phyloP scores from a whole-genome alignment of 2,329 filamentous ascomycete genomes.

The Colletotrichum tanaceti region DNA sequence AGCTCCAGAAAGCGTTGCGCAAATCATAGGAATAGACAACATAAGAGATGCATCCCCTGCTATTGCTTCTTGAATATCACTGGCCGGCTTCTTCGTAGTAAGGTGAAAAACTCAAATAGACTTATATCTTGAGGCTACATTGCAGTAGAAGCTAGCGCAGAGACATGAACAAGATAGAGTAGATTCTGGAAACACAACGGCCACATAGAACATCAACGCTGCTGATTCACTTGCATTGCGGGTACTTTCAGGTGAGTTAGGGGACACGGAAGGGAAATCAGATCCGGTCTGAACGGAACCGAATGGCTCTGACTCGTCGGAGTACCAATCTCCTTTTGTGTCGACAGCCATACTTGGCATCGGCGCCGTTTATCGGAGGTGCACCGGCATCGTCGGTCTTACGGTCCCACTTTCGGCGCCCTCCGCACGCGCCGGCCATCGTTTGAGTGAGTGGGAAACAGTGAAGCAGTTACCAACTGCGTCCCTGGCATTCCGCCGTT shows the following conservation, averaged over 20 bases:
- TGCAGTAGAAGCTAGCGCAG: not conserved
- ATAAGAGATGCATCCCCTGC: no score
- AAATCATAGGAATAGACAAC: no score
- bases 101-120: no score
- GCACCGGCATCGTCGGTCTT: not conserved
- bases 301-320: not conserved
- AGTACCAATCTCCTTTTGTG: not conserved
- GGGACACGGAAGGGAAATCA: no score
- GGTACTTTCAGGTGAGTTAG: no score
- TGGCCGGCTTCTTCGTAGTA: no score
- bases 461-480: not conserved
- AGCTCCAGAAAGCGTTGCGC: no score
- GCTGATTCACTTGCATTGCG: no score
- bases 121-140: no score
- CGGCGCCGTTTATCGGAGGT: not conserved
- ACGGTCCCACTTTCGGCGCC: not conserved
- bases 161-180: not conserved
- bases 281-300: no score
- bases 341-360: not conserved
- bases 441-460: not conserved
- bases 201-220: not conserved
- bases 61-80: no score
- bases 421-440: not conserved
- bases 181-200: not conserved
- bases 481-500: not conserved